These are phyloP conservation scores for Podaxis sp. DNA, from an alignment of 768 basidiomycete genomes.

Conservation along the genomic window DNA sequence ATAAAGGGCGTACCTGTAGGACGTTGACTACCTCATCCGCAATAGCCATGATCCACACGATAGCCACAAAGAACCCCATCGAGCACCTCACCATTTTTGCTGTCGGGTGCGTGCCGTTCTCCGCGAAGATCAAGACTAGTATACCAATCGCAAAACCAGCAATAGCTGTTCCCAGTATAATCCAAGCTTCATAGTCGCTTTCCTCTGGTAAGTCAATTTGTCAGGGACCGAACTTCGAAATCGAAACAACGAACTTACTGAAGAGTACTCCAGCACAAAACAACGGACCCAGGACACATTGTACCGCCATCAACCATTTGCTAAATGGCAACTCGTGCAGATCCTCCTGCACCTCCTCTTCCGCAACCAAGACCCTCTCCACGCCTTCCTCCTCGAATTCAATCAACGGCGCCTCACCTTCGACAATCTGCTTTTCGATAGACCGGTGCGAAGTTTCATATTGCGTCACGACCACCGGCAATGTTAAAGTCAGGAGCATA, in stretches of 20 bases:
- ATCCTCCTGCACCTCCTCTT: slow-evolving; percentile 70
- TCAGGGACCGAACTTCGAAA: not conserved
- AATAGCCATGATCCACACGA: slow-evolving; percentile 98
- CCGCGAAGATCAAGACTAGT: slow-evolving; percentile 58
- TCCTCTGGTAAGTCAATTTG: slow-evolving; percentile 35
- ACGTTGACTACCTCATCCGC: slow-evolving; percentile 95
- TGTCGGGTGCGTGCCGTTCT: slow-evolving; percentile 53
- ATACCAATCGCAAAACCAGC: slow-evolving; percentile 53
- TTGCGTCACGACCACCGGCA: slow-evolving; percentile 82
- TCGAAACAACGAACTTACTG: slow-evolving; percentile 46
- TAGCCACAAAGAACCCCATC: slow-evolving; percentile 86
- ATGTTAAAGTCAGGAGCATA: slow-evolving; percentile 78
- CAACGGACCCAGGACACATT: slow-evolving; percentile 80
- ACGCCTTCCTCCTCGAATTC: slow-evolving; percentile 78
- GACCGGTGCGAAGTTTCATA: slow-evolving; percentile 34
- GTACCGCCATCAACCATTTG: slow-evolving; percentile 83
- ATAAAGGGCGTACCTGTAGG: slow-evolving; percentile 59
- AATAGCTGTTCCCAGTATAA: slow-evolving; percentile 51
- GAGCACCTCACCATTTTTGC: slow-evolving; percentile 74
- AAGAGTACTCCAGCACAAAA: slow-evolving; percentile 78
- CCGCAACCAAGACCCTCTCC: slow-evolving; percentile 67
- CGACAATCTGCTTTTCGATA: slow-evolving; percentile 38
- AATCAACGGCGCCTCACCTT: slow-evolving; percentile 45
- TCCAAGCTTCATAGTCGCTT: slow-evolving; percentile 42
- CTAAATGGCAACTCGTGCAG: slow-evolving; percentile 64